Conservation (phyloP, 192 early-diverging fungal species). For the Phlyctochytrium bullatum region DNA sequence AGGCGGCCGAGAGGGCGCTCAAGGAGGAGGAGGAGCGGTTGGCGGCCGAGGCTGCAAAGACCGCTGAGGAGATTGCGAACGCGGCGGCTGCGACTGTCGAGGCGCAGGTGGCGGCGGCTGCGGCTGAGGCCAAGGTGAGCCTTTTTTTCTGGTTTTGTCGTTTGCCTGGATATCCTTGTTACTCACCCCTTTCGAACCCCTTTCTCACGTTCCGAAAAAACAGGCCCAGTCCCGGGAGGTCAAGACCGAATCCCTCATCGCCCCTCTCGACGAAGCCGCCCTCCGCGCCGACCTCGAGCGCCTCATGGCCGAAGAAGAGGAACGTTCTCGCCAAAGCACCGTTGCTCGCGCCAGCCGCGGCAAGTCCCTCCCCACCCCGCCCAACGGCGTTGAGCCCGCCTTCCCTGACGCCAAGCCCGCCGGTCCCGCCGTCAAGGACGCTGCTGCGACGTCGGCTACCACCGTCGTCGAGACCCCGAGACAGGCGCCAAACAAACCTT, state of each 20-base stretch:
- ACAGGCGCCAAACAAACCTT: no score
- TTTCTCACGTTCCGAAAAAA: no score
- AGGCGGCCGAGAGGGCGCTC: background rate
- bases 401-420: no score
- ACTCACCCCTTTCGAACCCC: no score
- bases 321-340: background rate
- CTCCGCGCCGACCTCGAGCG: constrained; percentile 7
- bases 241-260: background rate
- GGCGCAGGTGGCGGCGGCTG: background rate
- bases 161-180: no score
- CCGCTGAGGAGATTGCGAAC: background rate
- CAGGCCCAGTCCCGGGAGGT: no score
- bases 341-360: background rate
- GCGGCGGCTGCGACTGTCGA: background rate
- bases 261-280: background rate
- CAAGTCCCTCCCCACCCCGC: background rate
- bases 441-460: no score
- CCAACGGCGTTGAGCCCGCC: no score
- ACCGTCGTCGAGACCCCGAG: no score
- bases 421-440: no score
- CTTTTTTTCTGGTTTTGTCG: no score
- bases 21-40: background rate
- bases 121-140: no score
- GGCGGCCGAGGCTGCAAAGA: background rate
- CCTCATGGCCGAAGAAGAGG: constrained; percentile 2